These are phyloP conservation scores for Fusarium neocosmosporiellum DNA, from an alignment of 2,329 filamentous ascomycete genomes.

Conservation along the genomic window DNA sequence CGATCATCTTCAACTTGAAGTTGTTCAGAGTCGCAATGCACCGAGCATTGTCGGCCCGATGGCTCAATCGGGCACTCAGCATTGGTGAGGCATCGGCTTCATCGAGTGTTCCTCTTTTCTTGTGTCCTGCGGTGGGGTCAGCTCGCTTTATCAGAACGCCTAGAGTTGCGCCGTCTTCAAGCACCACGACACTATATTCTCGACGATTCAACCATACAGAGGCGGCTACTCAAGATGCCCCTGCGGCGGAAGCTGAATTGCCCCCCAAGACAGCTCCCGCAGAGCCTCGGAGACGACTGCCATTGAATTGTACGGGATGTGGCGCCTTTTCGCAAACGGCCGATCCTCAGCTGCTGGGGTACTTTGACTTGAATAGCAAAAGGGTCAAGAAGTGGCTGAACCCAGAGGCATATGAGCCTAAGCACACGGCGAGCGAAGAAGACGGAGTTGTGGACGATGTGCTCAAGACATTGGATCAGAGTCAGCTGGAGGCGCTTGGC, in stretches of 20 bases:
- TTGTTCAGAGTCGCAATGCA: conserved; percentile 51
- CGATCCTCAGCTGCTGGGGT: conserved; percentile 64
- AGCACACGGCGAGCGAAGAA: conserved; percentile 46
- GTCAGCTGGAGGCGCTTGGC: conserved; percentile 58
- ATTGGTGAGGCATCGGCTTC: conserved; percentile 52
- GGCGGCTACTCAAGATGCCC: conserved; percentile 13
- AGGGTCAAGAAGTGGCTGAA: conserved; percentile 61
- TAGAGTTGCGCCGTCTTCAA: conserved; percentile 15
- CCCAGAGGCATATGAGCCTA: conserved; percentile 29
- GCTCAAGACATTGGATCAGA: conserved; percentile 55
- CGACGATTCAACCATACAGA: conserved; percentile 46
- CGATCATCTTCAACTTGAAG: conserved; percentile 2
- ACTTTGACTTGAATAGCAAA: conserved; percentile 64
- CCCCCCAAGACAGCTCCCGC: not conserved
- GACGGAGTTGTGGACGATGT: conserved; percentile 61
- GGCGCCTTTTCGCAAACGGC: conserved; percentile 71
- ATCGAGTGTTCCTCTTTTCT: conserved; percentile 58
- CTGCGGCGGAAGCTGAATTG: not conserved
- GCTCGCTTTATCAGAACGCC: conserved; percentile 21
- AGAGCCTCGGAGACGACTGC: conserved; percentile 52
- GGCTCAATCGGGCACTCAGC: conserved; percentile 57
- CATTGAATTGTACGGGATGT: conserved; percentile 71
- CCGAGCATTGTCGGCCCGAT: conserved; percentile 55
- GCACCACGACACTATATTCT: conserved; percentile 25
- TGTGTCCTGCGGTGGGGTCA: conserved; percentile 58